Percentiles rank a stretch among this genome's conserved stretches.
phyloP scores from a whole-genome alignment of 2,329 filamentous ascomycete species.

The Fusarium sp. region DNA sequence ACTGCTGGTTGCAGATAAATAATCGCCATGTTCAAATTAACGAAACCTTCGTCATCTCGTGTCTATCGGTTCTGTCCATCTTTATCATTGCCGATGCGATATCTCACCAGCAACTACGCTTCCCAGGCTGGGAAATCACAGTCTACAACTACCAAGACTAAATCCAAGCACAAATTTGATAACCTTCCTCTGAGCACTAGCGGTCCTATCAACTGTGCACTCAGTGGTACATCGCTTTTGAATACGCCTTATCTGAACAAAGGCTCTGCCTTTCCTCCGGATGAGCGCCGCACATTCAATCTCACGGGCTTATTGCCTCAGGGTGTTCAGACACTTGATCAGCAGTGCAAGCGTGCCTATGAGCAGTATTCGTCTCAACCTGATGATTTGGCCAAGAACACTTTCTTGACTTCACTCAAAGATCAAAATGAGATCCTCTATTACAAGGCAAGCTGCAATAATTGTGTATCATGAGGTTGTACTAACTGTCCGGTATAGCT shows the following conservation, averaged over 20 bases:
- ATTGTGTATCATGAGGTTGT: background rate
- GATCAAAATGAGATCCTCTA: slow-evolving; percentile 88
- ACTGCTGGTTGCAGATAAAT: background rate
- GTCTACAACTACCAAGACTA: slow-evolving; percentile 32
- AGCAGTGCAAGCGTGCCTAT: slow-evolving; percentile 82
- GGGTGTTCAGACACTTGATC: slow-evolving; percentile 77
- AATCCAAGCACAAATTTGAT: slow-evolving; percentile 44
- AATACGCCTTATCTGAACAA: slow-evolving; percentile 72
- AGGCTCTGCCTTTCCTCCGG: slow-evolving; percentile 77
- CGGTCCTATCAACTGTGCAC: slow-evolving; percentile 52
- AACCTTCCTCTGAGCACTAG: slow-evolving; percentile 51
- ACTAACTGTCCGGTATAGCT: slow-evolving; percentile 60
- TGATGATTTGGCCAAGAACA: slow-evolving; percentile 83
- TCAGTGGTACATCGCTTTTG: slow-evolving; percentile 51
- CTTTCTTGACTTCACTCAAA: slow-evolving; percentile 85
- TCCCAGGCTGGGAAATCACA: slow-evolving; percentile 39
- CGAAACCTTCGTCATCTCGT: slow-evolving; percentile 1
- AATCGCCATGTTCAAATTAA: slow-evolving; percentile 17
- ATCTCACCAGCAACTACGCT: slow-evolving; percentile 9
- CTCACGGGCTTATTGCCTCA: slow-evolving; percentile 79
- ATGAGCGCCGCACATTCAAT: slow-evolving; percentile 76
- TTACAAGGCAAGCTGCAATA: slow-evolving; percentile 66
- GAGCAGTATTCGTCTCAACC: slow-evolving; percentile 75
- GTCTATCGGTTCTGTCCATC: background rate
- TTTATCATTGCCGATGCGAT: background rate